Evolutionary conservation across 2,329 filamentous ascomycete genomes (phyloP), one percentile per base, ranked within the genome.

Genomic region (Aspergillus aculeatus): DNA sequence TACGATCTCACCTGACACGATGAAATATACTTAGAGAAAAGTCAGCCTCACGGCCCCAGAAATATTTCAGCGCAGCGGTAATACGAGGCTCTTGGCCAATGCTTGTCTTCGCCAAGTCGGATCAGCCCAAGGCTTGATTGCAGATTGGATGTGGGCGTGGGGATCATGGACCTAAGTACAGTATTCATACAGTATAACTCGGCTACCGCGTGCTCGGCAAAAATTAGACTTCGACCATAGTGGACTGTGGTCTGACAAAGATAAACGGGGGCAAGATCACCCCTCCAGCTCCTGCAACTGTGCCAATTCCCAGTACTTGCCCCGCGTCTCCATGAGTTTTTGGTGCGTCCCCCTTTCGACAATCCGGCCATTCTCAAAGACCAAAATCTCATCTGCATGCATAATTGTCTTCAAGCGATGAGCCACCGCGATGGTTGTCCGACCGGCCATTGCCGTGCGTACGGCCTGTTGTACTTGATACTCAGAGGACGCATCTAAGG

Each of bases 371-470:
- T 85, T 76, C 1, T 84, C 81, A 89, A 96, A 94, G 59, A 96
- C 91, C 14, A 96, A 89, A 64, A 96, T 96, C 67, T 92, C 92
- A 74, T 96, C 88, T 1, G 92, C 92, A 67, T 92, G 87, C 74
- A 85, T 89, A 77, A 96, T 93, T 9, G 92, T 96, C 1, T 89
- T 93, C 5, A 96, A 83, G 66, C 92, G 86, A 78, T 96, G 92
- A 31, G 92, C 92, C 71, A 96, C 96, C 3, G 90, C 89, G 29
- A 72, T 62, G 5, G 66, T 68, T 0, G 68, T 71, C 14, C 62
- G 57, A 1, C 59, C 90, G 60, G 86, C 81, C 1, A 90, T 82
- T 11, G 91, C 63, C 89, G 52, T 85, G 65, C 95, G 89, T 1
- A 96, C 81, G 12, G 92, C 91, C 32, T 89, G 88, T 73, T 96